phyloP scores from a whole-genome alignment of 108 stramenopile species.

The Ochromonas danica region DNA sequence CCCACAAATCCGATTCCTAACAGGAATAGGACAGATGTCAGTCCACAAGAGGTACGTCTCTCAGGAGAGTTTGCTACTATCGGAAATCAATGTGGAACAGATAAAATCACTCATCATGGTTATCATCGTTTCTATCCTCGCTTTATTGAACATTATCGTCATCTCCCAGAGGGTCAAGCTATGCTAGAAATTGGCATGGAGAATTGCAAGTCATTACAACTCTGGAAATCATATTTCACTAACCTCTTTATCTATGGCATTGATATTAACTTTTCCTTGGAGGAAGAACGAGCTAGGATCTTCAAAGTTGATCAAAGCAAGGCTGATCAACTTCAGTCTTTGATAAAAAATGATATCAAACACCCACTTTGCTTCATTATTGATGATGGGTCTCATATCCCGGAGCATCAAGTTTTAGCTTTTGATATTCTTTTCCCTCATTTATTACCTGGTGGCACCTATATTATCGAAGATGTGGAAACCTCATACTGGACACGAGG shows the following conservation, averaged over 20 bases:
- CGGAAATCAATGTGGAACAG: constrained; percentile 1
- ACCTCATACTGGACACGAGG: constrained; percentile 39
- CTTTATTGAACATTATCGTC: constrained; percentile 5
- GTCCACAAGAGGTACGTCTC: too few species aligned
- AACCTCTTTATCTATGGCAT: constrained; percentile 29
- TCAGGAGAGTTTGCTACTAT: constrained; percentile 29
- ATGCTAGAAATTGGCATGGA: constrained; percentile 44
- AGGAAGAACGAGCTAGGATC: not conserved
- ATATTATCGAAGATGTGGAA: constrained; percentile 45
- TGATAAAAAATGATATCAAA: not conserved
- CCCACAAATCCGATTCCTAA: too few species aligned
- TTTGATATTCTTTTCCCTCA: constrained; percentile 32
- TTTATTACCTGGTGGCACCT: constrained; percentile 35
- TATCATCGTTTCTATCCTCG: constrained; percentile 42
- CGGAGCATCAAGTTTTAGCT: constrained; percentile 34
- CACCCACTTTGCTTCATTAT: constrained; percentile 33
- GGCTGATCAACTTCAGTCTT: not conserved
- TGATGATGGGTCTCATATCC: constrained; percentile 44
- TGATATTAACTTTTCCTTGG: constrained; percentile 30
- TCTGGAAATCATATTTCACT: constrained; percentile 38
- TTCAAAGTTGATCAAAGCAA: constrained; percentile 20
- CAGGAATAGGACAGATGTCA: too few species aligned
- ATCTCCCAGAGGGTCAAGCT: not conserved
- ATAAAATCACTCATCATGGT: constrained; percentile 43
- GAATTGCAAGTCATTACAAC: not conserved